Evolutionary conservation across 2,329 filamentous ascomycete species (phyloP), one percentile per base, ranked within the genome.

Genomic region (Talaromyces sp.): DNA sequence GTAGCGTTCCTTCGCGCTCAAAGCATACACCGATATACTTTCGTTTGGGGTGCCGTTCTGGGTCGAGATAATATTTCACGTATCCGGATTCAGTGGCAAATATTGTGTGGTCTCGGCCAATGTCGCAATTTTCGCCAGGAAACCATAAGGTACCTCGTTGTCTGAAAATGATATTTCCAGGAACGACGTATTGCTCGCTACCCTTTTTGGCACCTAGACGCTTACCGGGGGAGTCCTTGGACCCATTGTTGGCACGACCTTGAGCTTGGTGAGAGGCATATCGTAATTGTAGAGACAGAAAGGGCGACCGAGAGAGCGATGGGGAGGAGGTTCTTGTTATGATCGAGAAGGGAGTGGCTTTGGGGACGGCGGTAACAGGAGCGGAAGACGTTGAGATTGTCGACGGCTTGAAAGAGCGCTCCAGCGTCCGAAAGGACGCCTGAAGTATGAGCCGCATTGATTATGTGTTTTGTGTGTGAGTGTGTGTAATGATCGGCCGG

Each of bases 91-190:
- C 86, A 63, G 87, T 88, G 59, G 95, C 88, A 77, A 91, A 96
- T 74, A 99, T 96, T 57, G 94, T 98, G 81, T 98, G 95, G 76
- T 99, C 93, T 64, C 95, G 89, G 57, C 95, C 95, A 82, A 98
- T 94, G 70, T 88, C 90, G 76, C 90, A 91, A 79, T 99, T 98
- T 75, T 98, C 95, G 70, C 95, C 95, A 0, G 95, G 89, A 75
- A 89, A 94, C 95, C 95, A 99, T 71, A 88, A 86, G 4, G 95
- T 96, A 69, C 95, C 95, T 71, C 94, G 89, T 78, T 99, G 95
- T 75, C 92, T 92, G 85, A 95, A 99, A 79, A 99, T 90, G 78
- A 99, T 99, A 81, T 96, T 98, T 60, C 95, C 95, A 4, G 93
- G 90, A 62, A 96, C 89, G 40, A 99, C 95, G 76, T 89, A 96